phyloP scores from a whole-genome alignment of 2,329 filamentous ascomycete species.

The Triangularia verruculosa region DNA sequence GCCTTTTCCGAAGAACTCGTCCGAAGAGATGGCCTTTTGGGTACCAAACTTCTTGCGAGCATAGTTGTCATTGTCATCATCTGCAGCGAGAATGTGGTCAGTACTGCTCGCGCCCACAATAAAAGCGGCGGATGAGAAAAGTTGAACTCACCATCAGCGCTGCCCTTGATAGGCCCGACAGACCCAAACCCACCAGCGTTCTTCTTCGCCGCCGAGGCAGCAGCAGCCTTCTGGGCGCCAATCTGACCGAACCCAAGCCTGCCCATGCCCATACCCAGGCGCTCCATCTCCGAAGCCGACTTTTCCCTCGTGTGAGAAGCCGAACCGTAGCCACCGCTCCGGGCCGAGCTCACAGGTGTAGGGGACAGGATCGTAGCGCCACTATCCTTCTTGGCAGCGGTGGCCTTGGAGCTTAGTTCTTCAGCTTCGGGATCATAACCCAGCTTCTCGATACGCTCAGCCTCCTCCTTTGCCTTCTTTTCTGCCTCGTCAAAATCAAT shows the following conservation, averaged over 20 bases:
- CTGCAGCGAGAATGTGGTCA: conserved; percentile 28
- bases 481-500: conserved; percentile 98
- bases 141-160: conserved; percentile 58
- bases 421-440: conserved; percentile 95
- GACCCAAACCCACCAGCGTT: conserved; percentile 86
- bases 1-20: conserved; percentile 96
- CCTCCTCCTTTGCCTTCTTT: conserved; percentile 95
- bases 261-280: conserved; percentile 83
- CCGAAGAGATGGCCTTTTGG: conserved; percentile 95
- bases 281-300: conserved; percentile 76
- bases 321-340: conserved; percentile 59
- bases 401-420: conserved; percentile 42
- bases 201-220: conserved; percentile 43
- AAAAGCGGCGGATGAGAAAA: neutral
- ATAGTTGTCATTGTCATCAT: conserved; percentile 73
- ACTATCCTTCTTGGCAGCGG: conserved; percentile 48
- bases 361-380: conserved; percentile 64
- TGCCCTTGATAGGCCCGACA: conserved; percentile 69
- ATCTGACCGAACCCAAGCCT: conserved; percentile 87
- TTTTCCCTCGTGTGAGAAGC: conserved; percentile 56
- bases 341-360: conserved; percentile 67
- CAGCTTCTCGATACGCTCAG: conserved; percentile 89
- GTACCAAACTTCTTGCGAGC: conserved; percentile 83
- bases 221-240: conserved; percentile 49
- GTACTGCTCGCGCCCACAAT: conserved; percentile 30